Conservation (phyloP, 2,329 filamentous ascomycete species). For the Ophiostoma fasciatum region DNA sequence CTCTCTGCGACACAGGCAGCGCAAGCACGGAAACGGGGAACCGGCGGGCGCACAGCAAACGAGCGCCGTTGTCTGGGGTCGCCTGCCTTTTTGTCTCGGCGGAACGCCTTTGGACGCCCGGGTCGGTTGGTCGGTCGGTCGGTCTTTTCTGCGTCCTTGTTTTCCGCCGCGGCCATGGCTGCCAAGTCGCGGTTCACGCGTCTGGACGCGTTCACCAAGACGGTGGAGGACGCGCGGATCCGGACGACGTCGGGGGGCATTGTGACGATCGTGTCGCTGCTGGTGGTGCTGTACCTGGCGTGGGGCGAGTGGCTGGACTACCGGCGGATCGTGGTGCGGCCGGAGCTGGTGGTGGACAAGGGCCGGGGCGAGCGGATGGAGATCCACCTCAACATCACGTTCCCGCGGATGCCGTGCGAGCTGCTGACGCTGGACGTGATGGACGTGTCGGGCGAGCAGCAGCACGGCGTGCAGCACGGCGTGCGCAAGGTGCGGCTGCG, state of each 20-base stretch:
- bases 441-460: slow-evolving; percentile 96
- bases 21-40: no score
- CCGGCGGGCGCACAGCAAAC: no score
- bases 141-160: no score
- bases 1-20: no score
- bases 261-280: slow-evolving; percentile 78
- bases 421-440: slow-evolving; percentile 94
- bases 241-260: slow-evolving; percentile 91
- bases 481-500: slow-evolving; percentile 79
- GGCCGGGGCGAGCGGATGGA: slow-evolving; percentile 98
- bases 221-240: slow-evolving; percentile 92
- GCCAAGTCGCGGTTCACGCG: slow-evolving; percentile 86
- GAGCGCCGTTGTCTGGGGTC: no score
- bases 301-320: slow-evolving; percentile 97
- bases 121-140: no score
- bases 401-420: slow-evolving; percentile 87
- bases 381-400: slow-evolving; percentile 94
- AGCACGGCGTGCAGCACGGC: slow-evolving; percentile 85
- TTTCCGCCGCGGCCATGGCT: slow-evolving; percentile 53
- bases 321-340: slow-evolving; percentile 68
- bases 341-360: slow-evolving; percentile 92
- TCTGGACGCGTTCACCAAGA: slow-evolving; percentile 98
- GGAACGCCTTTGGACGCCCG: no score
- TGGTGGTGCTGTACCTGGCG: slow-evolving; percentile 76
- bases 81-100: no score